Evolutionary conservation across 257 asterid species (phyloP).

Genomic region (Scutellaria minor): DNA sequence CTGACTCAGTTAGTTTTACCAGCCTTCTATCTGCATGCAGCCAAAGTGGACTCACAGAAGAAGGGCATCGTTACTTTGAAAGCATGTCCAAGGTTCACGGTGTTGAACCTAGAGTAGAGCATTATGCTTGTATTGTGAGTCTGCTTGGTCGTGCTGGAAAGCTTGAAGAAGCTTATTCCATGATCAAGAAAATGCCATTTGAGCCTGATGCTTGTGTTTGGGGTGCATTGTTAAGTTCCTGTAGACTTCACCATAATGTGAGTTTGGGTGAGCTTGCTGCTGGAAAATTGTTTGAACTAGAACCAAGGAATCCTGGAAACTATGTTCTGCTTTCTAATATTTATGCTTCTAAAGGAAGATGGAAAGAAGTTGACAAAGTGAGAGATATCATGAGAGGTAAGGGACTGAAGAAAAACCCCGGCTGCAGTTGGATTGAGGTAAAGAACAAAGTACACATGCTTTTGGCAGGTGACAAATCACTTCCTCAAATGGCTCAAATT

Average conservation of each 20-base stretch:
- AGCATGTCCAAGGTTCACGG: slow-evolving; percentile 67
- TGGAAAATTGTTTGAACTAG: slow-evolving; percentile 66
- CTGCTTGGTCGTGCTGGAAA: slow-evolving; percentile 91
- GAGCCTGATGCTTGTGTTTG: slow-evolving; percentile 90
- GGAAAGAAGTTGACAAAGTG: slow-evolving; percentile 70
- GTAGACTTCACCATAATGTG: slow-evolving; percentile 70
- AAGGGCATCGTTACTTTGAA: slow-evolving; percentile 64
- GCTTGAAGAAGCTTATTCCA: slow-evolving; percentile 75
- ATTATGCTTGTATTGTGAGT: slow-evolving; percentile 84
- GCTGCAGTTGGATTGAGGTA: slow-evolving; percentile 96
- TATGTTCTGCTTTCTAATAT: slow-evolving; percentile 79
- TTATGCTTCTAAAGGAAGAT: slow-evolving; percentile 79
- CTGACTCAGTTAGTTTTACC: slow-evolving; percentile 76
- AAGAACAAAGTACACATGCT: slow-evolving; percentile 84
- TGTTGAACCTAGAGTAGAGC: slow-evolving; percentile 73
- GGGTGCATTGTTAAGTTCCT: slow-evolving; percentile 90
- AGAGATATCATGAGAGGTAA: slow-evolving; percentile 70
- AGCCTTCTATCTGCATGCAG: slow-evolving; percentile 88
- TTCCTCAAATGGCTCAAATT: slow-evolving; percentile 75
- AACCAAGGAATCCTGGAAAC: slow-evolving; percentile 83
- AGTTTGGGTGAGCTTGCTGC: slow-evolving; percentile 86
- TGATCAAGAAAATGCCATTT: slow-evolving; percentile 73
- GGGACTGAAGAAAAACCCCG: slow-evolving; percentile 85
- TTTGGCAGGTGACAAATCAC: slow-evolving; percentile 84
- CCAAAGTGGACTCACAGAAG: slow-evolving; percentile 72